A percentile compares a stretch with the other conserved stretches of the same genome.
Evolutionary conservation across 2,329 filamentous ascomycete genomes (phyloP).

Genomic region (Hymenoscyphus repandus): DNA sequence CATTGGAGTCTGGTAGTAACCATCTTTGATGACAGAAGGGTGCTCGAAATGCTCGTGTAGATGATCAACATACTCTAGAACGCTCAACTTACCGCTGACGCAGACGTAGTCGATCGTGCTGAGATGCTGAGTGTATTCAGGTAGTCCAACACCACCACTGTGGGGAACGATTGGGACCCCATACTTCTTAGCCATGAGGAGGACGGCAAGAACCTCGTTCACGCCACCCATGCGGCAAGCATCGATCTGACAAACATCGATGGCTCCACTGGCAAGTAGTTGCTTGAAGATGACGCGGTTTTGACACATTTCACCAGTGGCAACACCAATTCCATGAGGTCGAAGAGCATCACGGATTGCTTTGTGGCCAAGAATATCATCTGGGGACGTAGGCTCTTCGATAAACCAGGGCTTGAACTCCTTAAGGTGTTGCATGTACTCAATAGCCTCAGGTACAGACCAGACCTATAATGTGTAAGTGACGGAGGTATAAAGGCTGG

Average conservation of each 20-base stretch:
- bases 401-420: slow-evolving; percentile 92
- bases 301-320: slow-evolving; percentile 93
- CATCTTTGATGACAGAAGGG: slow-evolving; percentile 73
- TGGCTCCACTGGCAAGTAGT: slow-evolving; percentile 70
- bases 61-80: slow-evolving; percentile 90
- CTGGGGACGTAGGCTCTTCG: slow-evolving; percentile 86
- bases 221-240: slow-evolving; percentile 86
- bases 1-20: slow-evolving; percentile 80
- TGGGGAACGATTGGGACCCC: slow-evolving; percentile 81
- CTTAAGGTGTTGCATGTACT: slow-evolving; percentile 75
- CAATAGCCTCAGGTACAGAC: slow-evolving; percentile 84
- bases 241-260: slow-evolving; percentile 86
- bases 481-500: neutral
- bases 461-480: slow-evolving; percentile 48
- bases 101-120: slow-evolving; percentile 91
- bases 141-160: slow-evolving; percentile 81
- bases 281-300: slow-evolving; percentile 95
- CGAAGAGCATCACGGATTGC: slow-evolving; percentile 75
- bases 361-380: slow-evolving; percentile 85
- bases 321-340: slow-evolving; percentile 72
- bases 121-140: slow-evolving; percentile 90
- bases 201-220: slow-evolving; percentile 86
- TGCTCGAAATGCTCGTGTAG: slow-evolving; percentile 90
- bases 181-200: slow-evolving; percentile 72
- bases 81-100: slow-evolving; percentile 72